Evolutionary conservation across 2,329 filamentous ascomycete genomes (phyloP), one percentile per base, ranked within the genome.

Genomic region (Colletotrichum musicola): DNA sequence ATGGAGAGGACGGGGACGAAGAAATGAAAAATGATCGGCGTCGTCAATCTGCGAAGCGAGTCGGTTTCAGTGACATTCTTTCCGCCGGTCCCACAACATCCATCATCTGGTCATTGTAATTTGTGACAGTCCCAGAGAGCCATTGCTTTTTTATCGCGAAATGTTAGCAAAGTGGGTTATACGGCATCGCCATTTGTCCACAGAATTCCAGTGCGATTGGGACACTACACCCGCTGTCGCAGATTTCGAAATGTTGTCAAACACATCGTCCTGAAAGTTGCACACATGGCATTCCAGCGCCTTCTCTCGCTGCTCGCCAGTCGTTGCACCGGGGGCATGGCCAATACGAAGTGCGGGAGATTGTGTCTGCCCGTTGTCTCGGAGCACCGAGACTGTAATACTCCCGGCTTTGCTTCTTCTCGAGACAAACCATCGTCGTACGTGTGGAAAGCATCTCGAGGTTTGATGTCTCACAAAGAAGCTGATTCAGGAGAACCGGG

Each of bases 381-480:
- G 27, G n/a, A 9, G 44, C 27, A 30, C 40, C 49, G 18, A 27
- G 46, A 60, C 35, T 60, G 46, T 42, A 38, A 18, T 55, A 50
- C 51, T 42, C 38, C 22, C 40, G 35, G 51, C 44, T 35, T 59
- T 68, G 60, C 61, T 64, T 58, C 46, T 64, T 54, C 38, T 38
- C 27, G 59, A 64, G 54, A 68, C 54, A 49, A 18, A 4, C 22
- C 25, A 38, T 55, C 20, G 6, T 54, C 40, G 40, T 47, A 51
- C 57, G 6, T 47, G 22, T 22, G 12, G 16, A 27, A 42, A 64
- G n/a, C 22, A 63, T 53, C 38, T 16, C 16, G 27, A 67, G 20
- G 13, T 53, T 47, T 22, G 16, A 49, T 64, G 60, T 58, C 64
- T 58, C 47, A 47, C 35, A 27, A 46, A 35, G 13, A 50, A 18